A percentile compares a stretch with the other conserved stretches of the same genome.
phyloP scores from a whole-genome alignment of 352 stramenopile species.

The Aphanomyces stellatus region DNA sequence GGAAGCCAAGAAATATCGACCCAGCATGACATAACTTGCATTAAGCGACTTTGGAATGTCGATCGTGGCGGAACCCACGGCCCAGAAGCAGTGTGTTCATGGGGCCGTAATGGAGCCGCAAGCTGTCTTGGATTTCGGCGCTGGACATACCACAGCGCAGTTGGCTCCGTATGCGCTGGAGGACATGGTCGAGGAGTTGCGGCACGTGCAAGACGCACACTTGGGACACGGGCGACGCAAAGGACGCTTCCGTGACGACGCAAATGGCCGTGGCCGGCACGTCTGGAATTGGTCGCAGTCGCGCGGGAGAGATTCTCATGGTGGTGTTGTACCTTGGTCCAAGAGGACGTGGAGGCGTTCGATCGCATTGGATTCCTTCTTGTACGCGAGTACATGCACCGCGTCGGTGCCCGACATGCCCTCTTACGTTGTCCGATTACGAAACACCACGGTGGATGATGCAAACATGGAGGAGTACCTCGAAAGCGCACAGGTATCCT shows the following conservation, averaged over 20 bases:
- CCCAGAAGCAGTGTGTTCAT: not conserved
- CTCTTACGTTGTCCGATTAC: too few species aligned
- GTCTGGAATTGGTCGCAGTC: too few species aligned
- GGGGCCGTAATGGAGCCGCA: conserved; percentile 6
- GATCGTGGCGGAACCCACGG: not conserved
- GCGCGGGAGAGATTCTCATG: too few species aligned
- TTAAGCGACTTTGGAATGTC: not conserved
- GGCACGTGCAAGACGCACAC: not conserved
- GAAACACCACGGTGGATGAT: too few species aligned
- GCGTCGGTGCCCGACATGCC: too few species aligned
- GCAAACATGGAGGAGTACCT: not conserved
- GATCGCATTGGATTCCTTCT: not conserved
- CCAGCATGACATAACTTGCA: conserved; percentile 50
- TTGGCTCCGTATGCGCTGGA: not conserved
- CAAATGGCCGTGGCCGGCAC: not conserved
- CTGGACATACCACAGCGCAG: conserved; percentile 2
- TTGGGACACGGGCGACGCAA: not conserved
- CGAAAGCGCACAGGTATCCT: conserved; percentile 2
- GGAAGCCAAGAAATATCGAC: conserved; percentile 81
- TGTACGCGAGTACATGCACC: not conserved
- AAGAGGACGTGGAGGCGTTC: not conserved
- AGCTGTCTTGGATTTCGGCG: not conserved
- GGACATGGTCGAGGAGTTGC: not conserved
- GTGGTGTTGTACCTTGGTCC: not conserved
- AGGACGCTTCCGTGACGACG: not conserved